Evolutionary conservation across 2,329 filamentous ascomycete genomes (phyloP).

Genomic region (Orbilia ellipsospora): DNA sequence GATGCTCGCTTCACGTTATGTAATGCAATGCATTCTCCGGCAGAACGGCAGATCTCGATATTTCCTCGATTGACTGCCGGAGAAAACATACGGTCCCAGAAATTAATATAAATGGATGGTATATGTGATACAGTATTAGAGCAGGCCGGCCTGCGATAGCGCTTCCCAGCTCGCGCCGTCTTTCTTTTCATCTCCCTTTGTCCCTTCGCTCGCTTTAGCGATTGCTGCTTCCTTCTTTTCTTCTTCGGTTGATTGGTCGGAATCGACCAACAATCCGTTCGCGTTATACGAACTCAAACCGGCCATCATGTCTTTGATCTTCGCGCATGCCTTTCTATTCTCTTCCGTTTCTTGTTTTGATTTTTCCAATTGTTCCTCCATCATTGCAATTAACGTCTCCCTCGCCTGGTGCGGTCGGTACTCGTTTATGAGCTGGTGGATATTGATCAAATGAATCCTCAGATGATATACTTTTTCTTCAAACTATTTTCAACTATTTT

Average conservation of each 20-base stretch:
- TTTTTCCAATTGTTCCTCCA: constrained; percentile 83
- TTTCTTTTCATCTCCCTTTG: constrained; percentile 16
- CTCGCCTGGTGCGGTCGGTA: constrained; percentile 93
- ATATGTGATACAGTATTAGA: neutral
- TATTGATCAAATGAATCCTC: constrained; percentile 84
- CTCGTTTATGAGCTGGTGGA: constrained; percentile 92
- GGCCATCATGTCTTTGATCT: constrained; percentile 78
- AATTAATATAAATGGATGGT: too few relatives aligned
- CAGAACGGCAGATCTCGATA: too few relatives aligned
- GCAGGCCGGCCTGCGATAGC: constrained; percentile 42
- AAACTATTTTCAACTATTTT: constrained; percentile 64
- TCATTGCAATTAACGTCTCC: constrained; percentile 84
- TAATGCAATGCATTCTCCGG: too few relatives aligned
- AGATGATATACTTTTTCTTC: constrained; percentile 80
- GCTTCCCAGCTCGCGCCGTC: constrained; percentile 46
- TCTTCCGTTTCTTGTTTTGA: constrained; percentile 78
- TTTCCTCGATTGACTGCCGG: too few relatives aligned
- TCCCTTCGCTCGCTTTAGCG: neutral
- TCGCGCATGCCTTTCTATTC: constrained; percentile 74
- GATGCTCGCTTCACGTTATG: too few relatives aligned
- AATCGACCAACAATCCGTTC: constrained; percentile 20
- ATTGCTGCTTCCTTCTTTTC: constrained; percentile 3
- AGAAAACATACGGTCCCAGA: too few relatives aligned
- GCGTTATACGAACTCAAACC: constrained; percentile 67
- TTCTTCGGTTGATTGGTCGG: constrained; percentile 53